Evolutionary conservation across 805 yeast genomes (phyloP), one percentile per base, ranked within the genome.

Genomic region (Peterozyma xylosa): DNA sequence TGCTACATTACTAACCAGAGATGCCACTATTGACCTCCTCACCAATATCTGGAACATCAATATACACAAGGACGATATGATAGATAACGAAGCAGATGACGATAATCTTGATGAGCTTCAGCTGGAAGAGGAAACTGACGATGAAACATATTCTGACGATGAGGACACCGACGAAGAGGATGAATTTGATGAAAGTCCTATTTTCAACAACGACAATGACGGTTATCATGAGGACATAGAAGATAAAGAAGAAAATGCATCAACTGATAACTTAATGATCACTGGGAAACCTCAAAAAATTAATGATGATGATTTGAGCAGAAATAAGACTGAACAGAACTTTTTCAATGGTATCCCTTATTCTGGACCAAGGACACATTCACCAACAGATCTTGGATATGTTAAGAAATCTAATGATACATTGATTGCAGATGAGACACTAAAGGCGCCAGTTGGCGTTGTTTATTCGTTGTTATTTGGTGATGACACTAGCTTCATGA

Each of bases 1-100:
- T 66, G 87, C 87, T 0, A 74, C 84, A 1, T 76, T 83, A 48
- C 64, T 80, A 27, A 66, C 79, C 3, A 68, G 90, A 51, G 90
- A 83, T 58, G 45, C 67, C 1, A 64, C 77, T 0, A 74, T 66
- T 51, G 68, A 65, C 42, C 57, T 76, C 33, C 72, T 86, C 42
- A 68, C 76, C 5, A 74, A 70, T 40, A 74, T 82, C 7, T 84
- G 93, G 91, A 74, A 75, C 43, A 64, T 68, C 41, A 52, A 63
- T 10, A 61, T 70, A 3, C 51, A 62, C 37, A 58, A 59, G 13
- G 44, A 44, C 2, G 42, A 48, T 45, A 37, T 41, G 45, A 33
- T 49, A 43, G 27, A 13, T 33, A 30, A 35, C 29, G 37, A 48
- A 33, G 37, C 38, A n/a, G n/a, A 14, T 16, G 47, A 43, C 30